Percentiles rank a stretch among this genome's conserved stretches.
Conservation (phyloP, 129 eudicot genomes). For the Pittosporum tobira region DNA sequence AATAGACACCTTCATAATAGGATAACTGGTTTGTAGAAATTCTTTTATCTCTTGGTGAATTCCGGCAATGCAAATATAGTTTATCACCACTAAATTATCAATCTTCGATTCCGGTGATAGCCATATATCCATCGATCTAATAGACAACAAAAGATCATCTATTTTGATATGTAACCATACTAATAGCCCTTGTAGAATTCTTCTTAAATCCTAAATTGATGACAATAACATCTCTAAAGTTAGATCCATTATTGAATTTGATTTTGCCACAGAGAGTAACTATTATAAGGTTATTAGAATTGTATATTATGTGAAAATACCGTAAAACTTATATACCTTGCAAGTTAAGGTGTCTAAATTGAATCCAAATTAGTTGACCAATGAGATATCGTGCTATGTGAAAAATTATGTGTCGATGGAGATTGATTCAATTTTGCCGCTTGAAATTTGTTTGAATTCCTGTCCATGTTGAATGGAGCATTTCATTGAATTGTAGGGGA, state of each 20-base stretch:
- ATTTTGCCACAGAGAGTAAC: neutral
- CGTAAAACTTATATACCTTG: neutral
- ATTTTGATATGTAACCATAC: slow-evolving; percentile 1
- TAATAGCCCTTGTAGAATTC: neutral
- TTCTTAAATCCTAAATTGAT: too few species aligned
- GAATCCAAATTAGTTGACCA: neutral
- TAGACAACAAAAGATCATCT: neutral
- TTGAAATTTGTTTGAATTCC: too few species aligned
- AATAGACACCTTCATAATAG: neutral
- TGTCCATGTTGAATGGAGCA: neutral
- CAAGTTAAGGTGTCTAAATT: neutral
- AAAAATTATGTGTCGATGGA: too few species aligned
- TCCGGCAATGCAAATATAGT: too few species aligned
- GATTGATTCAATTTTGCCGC: neutral
- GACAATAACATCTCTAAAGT: too few species aligned
- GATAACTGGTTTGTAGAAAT: too few species aligned
- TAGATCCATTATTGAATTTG: neutral
- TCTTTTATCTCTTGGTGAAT: too few species aligned
- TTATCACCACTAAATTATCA: neutral
- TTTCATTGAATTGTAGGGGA: neutral
- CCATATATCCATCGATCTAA: neutral
- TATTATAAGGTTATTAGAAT: slow-evolving; percentile 5
- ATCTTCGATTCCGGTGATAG: slow-evolving; percentile 4
- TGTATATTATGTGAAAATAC: neutral
- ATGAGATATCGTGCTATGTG: neutral